These are phyloP conservation scores for Melaleuca alternifolia DNA, from an alignment of 345 rosid genomes.

Conservation along the genomic window DNA sequence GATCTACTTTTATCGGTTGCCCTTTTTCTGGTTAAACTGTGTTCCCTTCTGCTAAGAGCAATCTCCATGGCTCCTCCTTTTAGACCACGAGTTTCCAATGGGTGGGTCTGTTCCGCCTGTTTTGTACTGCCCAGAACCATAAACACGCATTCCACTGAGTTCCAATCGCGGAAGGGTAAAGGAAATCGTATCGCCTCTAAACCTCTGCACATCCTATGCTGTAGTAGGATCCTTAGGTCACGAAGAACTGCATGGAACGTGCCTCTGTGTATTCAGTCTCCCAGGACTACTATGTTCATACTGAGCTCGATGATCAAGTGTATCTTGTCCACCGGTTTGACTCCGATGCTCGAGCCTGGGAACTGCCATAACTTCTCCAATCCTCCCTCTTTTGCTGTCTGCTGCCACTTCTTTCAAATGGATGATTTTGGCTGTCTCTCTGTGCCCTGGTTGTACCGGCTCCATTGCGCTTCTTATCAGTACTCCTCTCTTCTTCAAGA, in stretches of 20 bases:
- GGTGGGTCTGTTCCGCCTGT: neutral
- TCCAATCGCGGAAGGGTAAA: neutral
- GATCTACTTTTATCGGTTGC: neutral
- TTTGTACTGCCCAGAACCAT: neutral
- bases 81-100: neutral
- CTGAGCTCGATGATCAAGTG: conserved; percentile 12
- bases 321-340: conserved; percentile 31
- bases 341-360: conserved; percentile 26
- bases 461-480: conserved; percentile 51
- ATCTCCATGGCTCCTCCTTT: neutral
- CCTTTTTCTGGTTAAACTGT: neutral
- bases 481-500: conserved; percentile 66
- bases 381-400: conserved; percentile 38
- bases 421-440: conserved; percentile 32
- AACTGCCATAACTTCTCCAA: conserved; percentile 31
- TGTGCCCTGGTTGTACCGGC: conserved; percentile 35
- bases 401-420: conserved; percentile 36
- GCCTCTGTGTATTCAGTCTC: neutral
- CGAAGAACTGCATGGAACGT: neutral
- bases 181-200: neutral
- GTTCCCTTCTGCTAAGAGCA: neutral
- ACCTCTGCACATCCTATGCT: neutral
- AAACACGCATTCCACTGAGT: neutral
- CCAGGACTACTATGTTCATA: neutral
- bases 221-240: neutral